Percentiles rank a stretch among this genome's conserved stretches.
Evolutionary conservation across 805 yeast genomes (phyloP).

Genomic region (Metschnikowia chrysomelidarum): DNA sequence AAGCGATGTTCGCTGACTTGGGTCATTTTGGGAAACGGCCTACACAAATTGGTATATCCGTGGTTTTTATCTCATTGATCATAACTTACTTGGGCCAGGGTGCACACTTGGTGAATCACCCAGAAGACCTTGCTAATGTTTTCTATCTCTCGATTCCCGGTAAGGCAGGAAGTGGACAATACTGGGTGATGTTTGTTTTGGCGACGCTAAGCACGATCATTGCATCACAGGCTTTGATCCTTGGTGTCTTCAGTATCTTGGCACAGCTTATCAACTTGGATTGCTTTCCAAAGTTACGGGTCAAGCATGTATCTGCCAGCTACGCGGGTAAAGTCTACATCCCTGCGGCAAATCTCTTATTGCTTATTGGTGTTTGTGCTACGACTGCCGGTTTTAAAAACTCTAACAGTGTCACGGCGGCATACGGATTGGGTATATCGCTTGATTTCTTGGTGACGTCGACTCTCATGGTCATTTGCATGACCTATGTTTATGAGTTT

Average conservation of each 20-base stretch:
- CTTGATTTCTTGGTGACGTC: slow-evolving; percentile 56
- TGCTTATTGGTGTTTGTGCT: slow-evolving; percentile 50
- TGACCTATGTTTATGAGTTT: slow-evolving; percentile 45
- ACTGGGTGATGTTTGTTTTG: slow-evolving; percentile 51
- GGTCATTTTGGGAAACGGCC: slow-evolving; percentile 54
- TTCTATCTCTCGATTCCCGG: slow-evolving; percentile 55
- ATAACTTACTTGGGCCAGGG: slow-evolving; percentile 59
- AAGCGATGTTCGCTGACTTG: slow-evolving; percentile 64
- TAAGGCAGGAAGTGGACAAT: slow-evolving; percentile 39
- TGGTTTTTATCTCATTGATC: slow-evolving; percentile 53
- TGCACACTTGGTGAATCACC: slow-evolving; percentile 45
- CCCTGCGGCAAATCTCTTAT: slow-evolving; percentile 48
- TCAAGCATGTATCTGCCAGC: slow-evolving; percentile 43
- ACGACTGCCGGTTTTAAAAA: slow-evolving; percentile 54
- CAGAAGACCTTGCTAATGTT: slow-evolving; percentile 38
- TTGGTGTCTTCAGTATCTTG: slow-evolving; percentile 53
- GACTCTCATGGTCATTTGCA: slow-evolving; percentile 41
- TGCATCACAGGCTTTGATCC: slow-evolving; percentile 59
- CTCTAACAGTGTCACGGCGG: slow-evolving; percentile 52
- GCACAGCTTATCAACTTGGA: slow-evolving; percentile 53
- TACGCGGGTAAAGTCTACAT: slow-evolving; percentile 53
- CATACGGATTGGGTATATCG: slow-evolving; percentile 59
- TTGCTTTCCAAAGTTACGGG: slow-evolving; percentile 50
- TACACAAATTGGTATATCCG: slow-evolving; percentile 46
- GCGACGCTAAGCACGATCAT: slow-evolving; percentile 56